These are phyloP conservation scores for Ustilago tritici DNA, from an alignment of 1,284 basidiomycete species.

Conservation along the genomic window DNA sequence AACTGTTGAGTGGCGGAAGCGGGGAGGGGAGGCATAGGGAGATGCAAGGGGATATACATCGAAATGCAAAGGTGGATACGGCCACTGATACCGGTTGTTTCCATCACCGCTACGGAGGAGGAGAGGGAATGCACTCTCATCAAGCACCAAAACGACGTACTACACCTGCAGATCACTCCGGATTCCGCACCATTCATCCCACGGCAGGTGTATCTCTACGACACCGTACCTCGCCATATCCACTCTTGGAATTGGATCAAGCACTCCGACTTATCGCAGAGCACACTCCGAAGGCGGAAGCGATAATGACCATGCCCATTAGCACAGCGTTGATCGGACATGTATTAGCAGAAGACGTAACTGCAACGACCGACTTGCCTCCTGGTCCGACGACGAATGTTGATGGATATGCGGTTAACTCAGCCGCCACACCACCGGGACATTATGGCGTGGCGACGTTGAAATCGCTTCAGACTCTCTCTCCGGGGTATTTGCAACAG, in stretches of 20 bases:
- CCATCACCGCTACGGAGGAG: slow-evolving; percentile 54
- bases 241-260: slow-evolving; percentile 77
- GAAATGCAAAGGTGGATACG: slow-evolving; percentile 9
- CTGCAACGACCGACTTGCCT: slow-evolving; percentile 74
- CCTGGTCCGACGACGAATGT: slow-evolving; percentile 79
- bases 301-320: slow-evolving; percentile 22
- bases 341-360: slow-evolving; percentile 81
- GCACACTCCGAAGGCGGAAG: slow-evolving; percentile 70
- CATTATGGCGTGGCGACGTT: slow-evolving; percentile 80
- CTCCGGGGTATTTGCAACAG: neutral
- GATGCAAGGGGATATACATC: slow-evolving; percentile 28
- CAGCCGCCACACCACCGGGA: slow-evolving; percentile 72
- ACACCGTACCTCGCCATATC: slow-evolving; percentile 78
- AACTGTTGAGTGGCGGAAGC: slow-evolving; percentile 79
- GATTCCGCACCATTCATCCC: slow-evolving; percentile 77
- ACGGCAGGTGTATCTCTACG: slow-evolving; percentile 68
- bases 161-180: slow-evolving; percentile 33
- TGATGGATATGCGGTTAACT: slow-evolving; percentile 83
- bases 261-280: slow-evolving; percentile 76
- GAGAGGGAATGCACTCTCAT: slow-evolving; percentile 39
- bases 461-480: slow-evolving; percentile 13
- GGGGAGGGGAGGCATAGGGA: slow-evolving; percentile 75
- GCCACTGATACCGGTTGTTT: slow-evolving; percentile 34
- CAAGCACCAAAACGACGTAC: slow-evolving; percentile 48
- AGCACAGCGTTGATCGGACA: slow-evolving; percentile 75